A percentile compares a stretch with the other conserved stretches of the same genome.
Conservation (phyloP, 2,329 filamentous ascomycete genomes). For the Botrytis squamosa region DNA sequence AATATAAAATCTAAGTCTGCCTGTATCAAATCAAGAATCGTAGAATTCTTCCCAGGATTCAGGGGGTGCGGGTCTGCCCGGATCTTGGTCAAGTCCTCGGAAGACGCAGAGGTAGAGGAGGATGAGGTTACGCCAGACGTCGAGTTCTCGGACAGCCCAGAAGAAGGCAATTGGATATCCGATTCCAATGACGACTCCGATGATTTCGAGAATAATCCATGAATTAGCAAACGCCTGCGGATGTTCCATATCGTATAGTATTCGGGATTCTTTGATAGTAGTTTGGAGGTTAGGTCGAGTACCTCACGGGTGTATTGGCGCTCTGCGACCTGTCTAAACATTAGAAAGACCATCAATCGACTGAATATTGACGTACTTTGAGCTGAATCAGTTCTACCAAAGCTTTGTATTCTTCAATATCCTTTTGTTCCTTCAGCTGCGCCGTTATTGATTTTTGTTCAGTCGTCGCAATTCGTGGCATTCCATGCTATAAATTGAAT, state of each 20-base stretch:
- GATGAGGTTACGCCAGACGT: constrained; percentile 62
- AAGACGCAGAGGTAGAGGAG: constrained; percentile 56
- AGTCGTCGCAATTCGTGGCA: constrained; percentile 64
- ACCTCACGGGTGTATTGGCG: constrained; percentile 48
- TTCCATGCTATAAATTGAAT: constrained; percentile 66
- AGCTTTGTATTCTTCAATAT: constrained; percentile 72
- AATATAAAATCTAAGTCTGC: constrained; percentile 80
- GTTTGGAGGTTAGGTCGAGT: constrained; percentile 67
- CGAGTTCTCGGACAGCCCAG: constrained; percentile 55
- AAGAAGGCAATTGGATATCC: constrained; percentile 55
- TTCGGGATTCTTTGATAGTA: constrained; percentile 77
- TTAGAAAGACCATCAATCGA: constrained; percentile 25
- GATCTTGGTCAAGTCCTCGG: constrained; percentile 51
- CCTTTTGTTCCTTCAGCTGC: constrained; percentile 67
- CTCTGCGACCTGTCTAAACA: constrained; percentile 33
- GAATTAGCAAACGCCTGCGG: constrained; percentile 69
- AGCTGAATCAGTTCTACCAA: constrained; percentile 66
- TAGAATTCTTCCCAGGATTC: constrained; percentile 52
- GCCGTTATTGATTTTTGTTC: constrained; percentile 66
- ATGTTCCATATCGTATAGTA: constrained; percentile 92
- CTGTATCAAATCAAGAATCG: constrained; percentile 58
- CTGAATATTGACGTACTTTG: constrained; percentile 51
- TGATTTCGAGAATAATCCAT: constrained; percentile 54
- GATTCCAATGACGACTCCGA: constrained; percentile 52
- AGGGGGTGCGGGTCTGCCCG: constrained; percentile 47